Evolutionary conservation across 2,329 filamentous ascomycete genomes (phyloP).

Genomic region (Colletotrichum lentis): DNA sequence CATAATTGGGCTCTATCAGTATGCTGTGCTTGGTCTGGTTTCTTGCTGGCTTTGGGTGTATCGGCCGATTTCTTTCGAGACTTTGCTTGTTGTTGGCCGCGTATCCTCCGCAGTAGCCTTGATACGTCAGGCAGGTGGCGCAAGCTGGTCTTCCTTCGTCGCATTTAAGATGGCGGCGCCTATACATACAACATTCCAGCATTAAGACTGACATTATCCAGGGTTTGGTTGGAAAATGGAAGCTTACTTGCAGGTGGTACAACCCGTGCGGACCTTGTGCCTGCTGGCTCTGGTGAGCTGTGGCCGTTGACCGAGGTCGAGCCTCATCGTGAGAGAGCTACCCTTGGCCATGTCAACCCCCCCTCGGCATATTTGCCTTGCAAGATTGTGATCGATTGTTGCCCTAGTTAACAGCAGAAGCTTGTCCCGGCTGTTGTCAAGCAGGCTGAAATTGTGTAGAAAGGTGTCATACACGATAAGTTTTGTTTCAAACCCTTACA

Average conservation of each 20-base stretch:
- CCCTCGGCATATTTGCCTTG: too few relatives aligned
- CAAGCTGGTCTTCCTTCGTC: conserved; percentile 29
- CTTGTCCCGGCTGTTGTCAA: too few relatives aligned
- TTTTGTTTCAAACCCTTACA: too few relatives aligned
- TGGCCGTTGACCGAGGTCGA: conserved; percentile 1
- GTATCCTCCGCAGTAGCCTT: conserved; percentile 23
- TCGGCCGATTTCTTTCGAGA: not conserved
- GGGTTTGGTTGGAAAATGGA: too few relatives aligned
- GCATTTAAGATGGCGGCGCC: conserved; percentile 23
- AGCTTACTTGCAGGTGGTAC: conserved; percentile 27
- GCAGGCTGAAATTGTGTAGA: too few relatives aligned
- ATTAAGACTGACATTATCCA: not conserved
- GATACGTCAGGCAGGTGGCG: conserved; percentile 22
- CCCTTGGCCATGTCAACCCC: not conserved
- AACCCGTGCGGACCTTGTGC: conserved; percentile 20
- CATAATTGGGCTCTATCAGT: conserved; percentile 4
- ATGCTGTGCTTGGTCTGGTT: not conserved
- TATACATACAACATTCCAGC: not conserved
- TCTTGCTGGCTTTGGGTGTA: conserved; percentile 5
- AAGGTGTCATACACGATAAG: too few relatives aligned
- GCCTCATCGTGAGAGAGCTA: not conserved
- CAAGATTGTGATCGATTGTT: too few relatives aligned
- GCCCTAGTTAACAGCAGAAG: too few relatives aligned
- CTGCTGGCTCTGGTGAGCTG: conserved; percentile 20
- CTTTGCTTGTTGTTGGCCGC: not conserved